Conservation (phyloP, 495 filamentous ascomycete species). For the Penicillium simplicissimum region DNA sequence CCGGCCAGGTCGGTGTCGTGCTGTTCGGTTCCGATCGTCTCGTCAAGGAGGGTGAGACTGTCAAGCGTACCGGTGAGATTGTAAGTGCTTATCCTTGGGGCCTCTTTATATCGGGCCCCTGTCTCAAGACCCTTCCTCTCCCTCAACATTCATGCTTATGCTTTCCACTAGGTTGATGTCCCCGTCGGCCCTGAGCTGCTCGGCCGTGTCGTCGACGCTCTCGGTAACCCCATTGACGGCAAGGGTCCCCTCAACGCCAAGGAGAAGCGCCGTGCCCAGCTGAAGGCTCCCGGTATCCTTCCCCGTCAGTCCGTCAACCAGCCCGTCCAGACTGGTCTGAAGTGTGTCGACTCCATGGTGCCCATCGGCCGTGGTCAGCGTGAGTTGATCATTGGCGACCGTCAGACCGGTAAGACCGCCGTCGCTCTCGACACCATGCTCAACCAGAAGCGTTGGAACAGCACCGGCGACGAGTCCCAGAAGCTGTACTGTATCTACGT, state of each 20-base stretch:
- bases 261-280: slow-evolving; percentile 93
- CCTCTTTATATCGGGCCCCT: not conserved
- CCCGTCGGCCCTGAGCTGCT: slow-evolving; percentile 91
- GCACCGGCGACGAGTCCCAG: slow-evolving; percentile 80
- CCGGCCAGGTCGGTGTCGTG: slow-evolving; percentile 99
- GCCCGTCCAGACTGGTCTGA: slow-evolving; percentile 98
- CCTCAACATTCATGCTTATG: slow-evolving; percentile 20
- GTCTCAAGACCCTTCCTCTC: not conserved
- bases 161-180: slow-evolving; percentile 78
- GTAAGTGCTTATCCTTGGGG: slow-evolving; percentile 54
- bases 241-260: slow-evolving; percentile 93
- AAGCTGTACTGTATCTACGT: slow-evolving; percentile 99
- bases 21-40: slow-evolving; percentile 99
- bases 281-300: slow-evolving; percentile 98
- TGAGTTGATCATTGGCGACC: slow-evolving; percentile 99
- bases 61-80: slow-evolving; percentile 99
- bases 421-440: slow-evolving; percentile 98
- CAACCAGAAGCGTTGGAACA: slow-evolving; percentile 99
- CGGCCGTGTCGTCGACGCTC: slow-evolving; percentile 96
- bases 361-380: slow-evolving; percentile 99
- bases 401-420: slow-evolving; percentile 99
- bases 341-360: slow-evolving; percentile 99
- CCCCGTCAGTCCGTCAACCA: slow-evolving; percentile 96
- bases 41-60: slow-evolving; percentile 98
- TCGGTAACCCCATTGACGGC: slow-evolving; percentile 98